Percentiles rank a stretch among this genome's conserved stretches.
Conservation (phyloP, 2,329 filamentous ascomycete species). For the Chaetomium olivaceum region DNA sequence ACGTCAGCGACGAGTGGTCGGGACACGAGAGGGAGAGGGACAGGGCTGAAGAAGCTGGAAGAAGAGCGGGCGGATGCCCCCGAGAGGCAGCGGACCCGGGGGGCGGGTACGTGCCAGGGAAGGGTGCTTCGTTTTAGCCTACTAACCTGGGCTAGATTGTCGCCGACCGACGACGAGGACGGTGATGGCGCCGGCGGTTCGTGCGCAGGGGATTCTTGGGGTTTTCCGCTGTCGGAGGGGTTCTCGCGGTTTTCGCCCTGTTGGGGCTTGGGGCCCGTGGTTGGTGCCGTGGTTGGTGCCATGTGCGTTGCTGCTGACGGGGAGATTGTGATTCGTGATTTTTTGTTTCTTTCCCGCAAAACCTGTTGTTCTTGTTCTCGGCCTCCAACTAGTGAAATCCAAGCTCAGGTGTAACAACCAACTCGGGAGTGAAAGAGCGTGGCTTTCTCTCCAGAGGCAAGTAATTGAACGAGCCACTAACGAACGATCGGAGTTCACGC, state of each 20-base stretch:
- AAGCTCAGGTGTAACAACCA: neutral
- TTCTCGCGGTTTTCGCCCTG: neutral
- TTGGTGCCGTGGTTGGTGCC: constrained; percentile 7
- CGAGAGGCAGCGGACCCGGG: constrained; percentile 7
- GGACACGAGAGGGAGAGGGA: constrained; percentile 1
- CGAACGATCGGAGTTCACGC: neutral
- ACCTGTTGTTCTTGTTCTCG: constrained; percentile 12
- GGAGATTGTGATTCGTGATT: neutral
- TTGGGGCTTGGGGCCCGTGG: neutral
- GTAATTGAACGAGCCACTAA: neutral
- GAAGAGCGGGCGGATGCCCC: constrained; percentile 9
- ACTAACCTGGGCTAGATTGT: constrained; percentile 31
- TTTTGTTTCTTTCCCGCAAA: neutral
- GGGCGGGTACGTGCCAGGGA: neutral
- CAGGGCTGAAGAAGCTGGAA: constrained; percentile 20
- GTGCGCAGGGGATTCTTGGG: neutral
- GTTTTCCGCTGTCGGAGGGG: constrained; percentile 2
- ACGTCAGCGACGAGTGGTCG: constrained; percentile 24
- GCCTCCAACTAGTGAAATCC: neutral
- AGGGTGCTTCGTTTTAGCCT: neutral
- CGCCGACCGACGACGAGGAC: constrained; percentile 23
- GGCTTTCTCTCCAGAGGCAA: neutral
- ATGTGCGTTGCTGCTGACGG: neutral
- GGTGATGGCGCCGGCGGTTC: constrained; percentile 9
- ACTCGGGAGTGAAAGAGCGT: neutral